Percentiles rank a stretch among this genome's conserved stretches.
Evolutionary conservation across 2,329 filamentous ascomycete genomes (phyloP).

Genomic region (Cordyceps javanica): DNA sequence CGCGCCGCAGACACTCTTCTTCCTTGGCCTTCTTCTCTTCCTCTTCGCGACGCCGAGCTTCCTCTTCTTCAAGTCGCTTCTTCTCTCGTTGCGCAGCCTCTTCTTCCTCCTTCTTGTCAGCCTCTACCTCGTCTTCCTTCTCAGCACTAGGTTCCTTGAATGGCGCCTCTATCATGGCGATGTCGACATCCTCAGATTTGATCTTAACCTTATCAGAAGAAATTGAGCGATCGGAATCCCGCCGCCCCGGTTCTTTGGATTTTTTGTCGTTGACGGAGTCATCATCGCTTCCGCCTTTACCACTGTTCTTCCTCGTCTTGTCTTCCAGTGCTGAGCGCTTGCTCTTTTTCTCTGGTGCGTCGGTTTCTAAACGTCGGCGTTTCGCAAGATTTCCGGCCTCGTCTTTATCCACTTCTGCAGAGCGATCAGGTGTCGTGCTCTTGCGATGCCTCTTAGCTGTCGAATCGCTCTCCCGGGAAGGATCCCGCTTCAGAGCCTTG

Average conservation of each 20-base stretch:
- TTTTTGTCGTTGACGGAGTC: conserved; percentile 29
- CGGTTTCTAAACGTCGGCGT: conserved; percentile 50
- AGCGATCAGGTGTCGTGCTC: conserved; percentile 52
- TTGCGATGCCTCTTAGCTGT: conserved; percentile 52
- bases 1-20: conserved; percentile 21
- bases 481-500: conserved; percentile 55
- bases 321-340: conserved; percentile 41
- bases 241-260: conserved; percentile 31
- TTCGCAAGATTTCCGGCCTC: conserved; percentile 46
- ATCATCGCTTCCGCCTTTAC: conserved; percentile 38
- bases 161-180: conserved; percentile 48
- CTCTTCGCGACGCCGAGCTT: conserved; percentile 21
- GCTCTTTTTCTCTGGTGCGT: conserved; percentile 42
- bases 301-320: conserved; percentile 29
- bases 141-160: conserved; percentile 26
- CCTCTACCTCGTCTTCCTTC: conserved; percentile 26
- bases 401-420: conserved; percentile 48
- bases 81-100: conserved; percentile 21
- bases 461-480: conserved; percentile 51
- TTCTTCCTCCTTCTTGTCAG: conserved; percentile 22
- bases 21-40: conserved; percentile 25
- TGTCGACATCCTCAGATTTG: conserved; percentile 50
- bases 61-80: conserved; percentile 15
- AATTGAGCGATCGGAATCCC: conserved; percentile 35
- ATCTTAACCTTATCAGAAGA: conserved; percentile 48